Percentiles rank a stretch among this genome's conserved stretches.
These are phyloP conservation scores for Tanozyma kutaoensis DNA, from an alignment of 805 yeast genomes.

Conservation along the genomic window DNA sequence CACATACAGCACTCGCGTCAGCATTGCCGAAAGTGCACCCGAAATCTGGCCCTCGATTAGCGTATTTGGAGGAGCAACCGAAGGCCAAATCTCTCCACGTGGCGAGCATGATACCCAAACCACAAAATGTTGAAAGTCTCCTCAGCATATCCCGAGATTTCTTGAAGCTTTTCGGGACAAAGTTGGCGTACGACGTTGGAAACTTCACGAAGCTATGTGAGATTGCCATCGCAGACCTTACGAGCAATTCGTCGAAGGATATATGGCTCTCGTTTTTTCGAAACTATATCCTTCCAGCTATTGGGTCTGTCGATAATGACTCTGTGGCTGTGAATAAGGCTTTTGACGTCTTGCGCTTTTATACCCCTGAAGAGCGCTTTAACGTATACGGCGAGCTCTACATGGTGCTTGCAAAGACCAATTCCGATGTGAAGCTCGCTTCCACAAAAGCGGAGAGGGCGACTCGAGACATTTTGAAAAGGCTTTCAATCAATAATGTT, in stretches of 20 bases:
- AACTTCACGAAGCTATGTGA: slow-evolving; percentile 49
- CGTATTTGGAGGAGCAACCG: too few species aligned
- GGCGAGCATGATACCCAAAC: too few species aligned
- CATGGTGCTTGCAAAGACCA: slow-evolving; percentile 41
- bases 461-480: slow-evolving; percentile 64
- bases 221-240: slow-evolving; percentile 33
- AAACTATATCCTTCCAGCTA: slow-evolving; percentile 51
- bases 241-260: slow-evolving; percentile 3
- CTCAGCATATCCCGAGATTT: slow-evolving; percentile 33
- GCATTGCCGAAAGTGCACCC: too few species aligned
- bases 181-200: slow-evolving; percentile 31
- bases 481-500: slow-evolving; percentile 72
- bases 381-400: slow-evolving; percentile 72
- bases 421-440: slow-evolving; percentile 42
- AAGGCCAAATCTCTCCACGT: too few species aligned
- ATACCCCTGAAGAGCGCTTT: slow-evolving; percentile 51
- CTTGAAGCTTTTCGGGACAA: slow-evolving; percentile 42
- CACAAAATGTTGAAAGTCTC: slow-evolving; percentile 32
- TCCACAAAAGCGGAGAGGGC: slow-evolving; percentile 61
- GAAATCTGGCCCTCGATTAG: too few species aligned
- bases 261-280: slow-evolving; percentile 51
- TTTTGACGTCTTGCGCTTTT: slow-evolving; percentile 36
- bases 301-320: slow-evolving; percentile 39
- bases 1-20: too few species aligned
- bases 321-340: slow-evolving; percentile 50